Percentiles rank a stretch among this genome's conserved stretches.
Conservation (phyloP, 176 grass and related monocot species). For the Eremochloa ophiuroides region DNA sequence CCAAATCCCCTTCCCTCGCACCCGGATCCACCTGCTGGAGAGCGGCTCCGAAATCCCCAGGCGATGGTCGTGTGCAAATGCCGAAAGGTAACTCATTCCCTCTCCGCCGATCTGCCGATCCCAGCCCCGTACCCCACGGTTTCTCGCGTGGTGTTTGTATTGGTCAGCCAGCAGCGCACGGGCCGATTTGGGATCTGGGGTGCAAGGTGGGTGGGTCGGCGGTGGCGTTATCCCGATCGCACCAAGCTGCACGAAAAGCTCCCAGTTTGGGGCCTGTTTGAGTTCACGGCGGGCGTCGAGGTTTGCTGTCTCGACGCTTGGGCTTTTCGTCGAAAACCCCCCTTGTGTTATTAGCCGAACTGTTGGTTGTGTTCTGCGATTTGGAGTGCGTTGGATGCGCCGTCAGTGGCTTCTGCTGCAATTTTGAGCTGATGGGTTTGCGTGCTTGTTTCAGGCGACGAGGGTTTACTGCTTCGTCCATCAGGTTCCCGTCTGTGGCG, state of each 20-base stretch:
- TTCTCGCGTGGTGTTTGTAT: background rate
- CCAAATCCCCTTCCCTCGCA: background rate
- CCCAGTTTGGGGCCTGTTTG: background rate
- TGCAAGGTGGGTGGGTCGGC: background rate
- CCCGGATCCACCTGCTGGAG: background rate
- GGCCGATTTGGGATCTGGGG: constrained; percentile 29
- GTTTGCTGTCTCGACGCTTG: background rate
- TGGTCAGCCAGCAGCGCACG: background rate
- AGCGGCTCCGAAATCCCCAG: background rate
- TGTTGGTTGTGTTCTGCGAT: constrained; percentile 12
- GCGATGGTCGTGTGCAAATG: constrained; percentile 99
- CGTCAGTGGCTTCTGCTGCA: background rate
- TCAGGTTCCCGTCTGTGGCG: constrained; percentile 88
- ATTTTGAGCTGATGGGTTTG: constrained; percentile 10
- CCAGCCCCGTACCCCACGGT: background rate
- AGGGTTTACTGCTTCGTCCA: constrained; percentile 98
- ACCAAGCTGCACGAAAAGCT: background rate
- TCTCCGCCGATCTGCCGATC: background rate
- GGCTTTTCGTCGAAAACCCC: background rate
- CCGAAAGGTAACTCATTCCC: constrained; percentile 67
- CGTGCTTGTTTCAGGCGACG: constrained; percentile 67
- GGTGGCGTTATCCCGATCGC: background rate
- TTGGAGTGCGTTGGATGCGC: background rate
- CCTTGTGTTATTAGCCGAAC: background rate
- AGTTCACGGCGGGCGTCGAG: background rate